Evolutionary conservation across 1,284 basidiomycete genomes (phyloP).

Genomic region (Trichosporon inkin): DNA sequence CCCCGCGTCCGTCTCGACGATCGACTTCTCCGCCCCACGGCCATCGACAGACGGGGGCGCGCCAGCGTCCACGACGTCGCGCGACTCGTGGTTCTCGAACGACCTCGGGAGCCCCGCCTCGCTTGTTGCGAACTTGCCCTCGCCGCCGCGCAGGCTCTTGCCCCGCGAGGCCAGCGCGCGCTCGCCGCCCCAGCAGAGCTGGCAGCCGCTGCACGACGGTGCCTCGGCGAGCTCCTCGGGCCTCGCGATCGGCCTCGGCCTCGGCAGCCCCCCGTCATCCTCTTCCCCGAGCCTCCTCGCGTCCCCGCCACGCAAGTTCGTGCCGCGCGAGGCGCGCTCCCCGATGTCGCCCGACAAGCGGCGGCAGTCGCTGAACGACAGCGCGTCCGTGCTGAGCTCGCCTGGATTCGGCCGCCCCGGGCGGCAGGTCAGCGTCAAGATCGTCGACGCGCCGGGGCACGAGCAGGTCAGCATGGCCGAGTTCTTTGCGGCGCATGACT

Average conservation of each 20-base stretch:
- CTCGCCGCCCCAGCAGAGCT: not conserved
- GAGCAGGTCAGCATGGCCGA: constrained; percentile 1
- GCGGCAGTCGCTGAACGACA: not conserved
- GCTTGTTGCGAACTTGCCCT: too few relatives aligned
- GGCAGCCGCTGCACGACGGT: not conserved
- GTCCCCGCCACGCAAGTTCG: not conserved
- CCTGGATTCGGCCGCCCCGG: not conserved
- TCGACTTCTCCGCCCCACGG: too few relatives aligned
- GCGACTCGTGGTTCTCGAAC: too few relatives aligned
- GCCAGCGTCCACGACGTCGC: too few relatives aligned
- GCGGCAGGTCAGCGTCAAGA: not conserved
- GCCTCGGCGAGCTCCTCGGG: not conserved
- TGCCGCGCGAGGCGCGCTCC: not conserved
- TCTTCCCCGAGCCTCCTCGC: not conserved
- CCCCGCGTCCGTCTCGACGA: not conserved
- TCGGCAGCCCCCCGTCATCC: not conserved
- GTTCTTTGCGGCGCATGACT: not conserved
- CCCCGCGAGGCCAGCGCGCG: too few relatives aligned
- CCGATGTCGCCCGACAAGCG: not conserved
- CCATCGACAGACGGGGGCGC: too few relatives aligned
- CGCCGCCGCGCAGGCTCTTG: too few relatives aligned
- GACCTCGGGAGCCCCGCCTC: too few relatives aligned
- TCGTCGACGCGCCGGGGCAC: constrained; percentile 1
- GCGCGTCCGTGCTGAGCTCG: not conserved
- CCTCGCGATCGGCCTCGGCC: not conserved